A percentile compares a stretch with the other conserved stretches of the same genome.
Conservation (phyloP, 108 stramenopile genomes). For the Skeletonema grethae region DNA sequence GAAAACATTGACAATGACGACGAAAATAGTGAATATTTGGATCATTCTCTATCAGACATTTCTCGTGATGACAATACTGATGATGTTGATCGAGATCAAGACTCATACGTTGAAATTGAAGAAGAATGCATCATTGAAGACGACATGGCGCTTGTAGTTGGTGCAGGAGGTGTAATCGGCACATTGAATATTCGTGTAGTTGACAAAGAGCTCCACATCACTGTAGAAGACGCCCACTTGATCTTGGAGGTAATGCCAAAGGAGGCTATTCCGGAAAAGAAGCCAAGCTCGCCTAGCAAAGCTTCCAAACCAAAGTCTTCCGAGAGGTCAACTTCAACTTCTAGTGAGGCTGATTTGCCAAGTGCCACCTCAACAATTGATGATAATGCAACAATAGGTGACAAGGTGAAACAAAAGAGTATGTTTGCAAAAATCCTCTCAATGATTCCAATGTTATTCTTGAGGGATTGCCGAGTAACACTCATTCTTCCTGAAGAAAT, state of each 20-base stretch:
- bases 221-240: slow-evolving; percentile 79
- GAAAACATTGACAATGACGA: neutral
- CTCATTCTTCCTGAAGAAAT: slow-evolving; percentile 52
- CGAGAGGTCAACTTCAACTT: slow-evolving; percentile 10
- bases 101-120: slow-evolving; percentile 53
- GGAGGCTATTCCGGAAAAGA: slow-evolving; percentile 24
- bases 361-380: slow-evolving; percentile 13
- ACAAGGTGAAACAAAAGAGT: slow-evolving; percentile 70
- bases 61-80: neutral
- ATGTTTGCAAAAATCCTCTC: slow-evolving; percentile 60
- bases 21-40: neutral
- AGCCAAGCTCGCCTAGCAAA: slow-evolving; percentile 15
- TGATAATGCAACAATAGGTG: slow-evolving; percentile 54
- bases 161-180: slow-evolving; percentile 72
- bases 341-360: slow-evolving; percentile 19
- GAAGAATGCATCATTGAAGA: slow-evolving; percentile 50
- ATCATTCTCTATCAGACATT: neutral
- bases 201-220: slow-evolving; percentile 68
- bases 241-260: slow-evolving; percentile 64
- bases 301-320: slow-evolving; percentile 25
- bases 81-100: slow-evolving; percentile 34
- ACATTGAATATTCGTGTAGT: slow-evolving; percentile 70
- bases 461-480: slow-evolving; percentile 72
- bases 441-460: slow-evolving; percentile 71
- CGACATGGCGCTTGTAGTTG: slow-evolving; percentile 57